Evolutionary conservation across 495 filamentous ascomycete species (phyloP).

Genomic region (Penicillium tannophilum): DNA sequence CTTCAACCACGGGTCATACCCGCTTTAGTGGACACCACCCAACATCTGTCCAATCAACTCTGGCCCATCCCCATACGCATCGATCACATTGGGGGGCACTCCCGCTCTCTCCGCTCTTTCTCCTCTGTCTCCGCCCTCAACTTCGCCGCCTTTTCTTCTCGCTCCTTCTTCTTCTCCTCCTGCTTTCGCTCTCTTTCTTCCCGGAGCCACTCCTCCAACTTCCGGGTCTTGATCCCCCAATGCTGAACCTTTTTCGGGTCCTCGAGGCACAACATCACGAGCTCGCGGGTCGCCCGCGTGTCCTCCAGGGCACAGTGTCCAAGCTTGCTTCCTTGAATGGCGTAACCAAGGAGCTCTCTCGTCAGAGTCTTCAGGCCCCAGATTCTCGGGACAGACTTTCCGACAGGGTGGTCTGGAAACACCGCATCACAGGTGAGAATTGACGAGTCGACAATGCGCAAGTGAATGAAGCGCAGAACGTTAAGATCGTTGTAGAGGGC

Average conservation of each 20-base stretch:
- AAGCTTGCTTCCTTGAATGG: constrained; percentile 33
- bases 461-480: constrained; percentile 46
- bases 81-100: neutral
- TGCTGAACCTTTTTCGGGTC: constrained; percentile 19
- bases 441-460: constrained; percentile 41
- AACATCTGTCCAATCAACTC: no score
- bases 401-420: constrained; percentile 4
- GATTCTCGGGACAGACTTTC: neutral
- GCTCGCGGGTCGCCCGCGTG: constrained; percentile 39
- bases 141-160: constrained; percentile 1
- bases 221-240: constrained; percentile 17
- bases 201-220: constrained; percentile 10
- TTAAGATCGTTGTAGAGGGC: constrained; percentile 45
- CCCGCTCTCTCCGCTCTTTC: neutral
- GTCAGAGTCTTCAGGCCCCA: constrained; percentile 38
- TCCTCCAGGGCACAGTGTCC: constrained; percentile 47
- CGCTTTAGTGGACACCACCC: no score
- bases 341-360: constrained; percentile 27
- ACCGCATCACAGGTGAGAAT: constrained; percentile 32
- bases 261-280: constrained; percentile 40
- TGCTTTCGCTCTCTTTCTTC: constrained; percentile 12
- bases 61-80: neutral
- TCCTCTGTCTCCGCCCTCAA: neutral
- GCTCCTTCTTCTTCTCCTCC: constrained; percentile 11
- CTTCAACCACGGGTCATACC: no score